Conservation (phyloP, 2,329 filamentous ascomycete species). For the Stemphylium beticola region DNA sequence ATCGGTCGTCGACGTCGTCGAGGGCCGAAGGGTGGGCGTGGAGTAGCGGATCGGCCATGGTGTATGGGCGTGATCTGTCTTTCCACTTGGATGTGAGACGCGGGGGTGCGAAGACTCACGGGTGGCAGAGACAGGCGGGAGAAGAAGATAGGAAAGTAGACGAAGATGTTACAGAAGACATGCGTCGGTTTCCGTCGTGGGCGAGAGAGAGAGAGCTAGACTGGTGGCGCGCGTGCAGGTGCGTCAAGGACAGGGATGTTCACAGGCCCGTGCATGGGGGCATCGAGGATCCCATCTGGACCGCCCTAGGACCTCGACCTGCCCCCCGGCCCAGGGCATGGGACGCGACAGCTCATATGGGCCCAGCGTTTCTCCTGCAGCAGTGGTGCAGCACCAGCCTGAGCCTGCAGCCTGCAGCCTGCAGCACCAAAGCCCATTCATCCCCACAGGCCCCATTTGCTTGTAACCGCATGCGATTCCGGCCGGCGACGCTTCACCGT, state of each 20-base stretch:
- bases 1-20: conserved; percentile 23
- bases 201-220: conserved; percentile 13
- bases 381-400: conserved; percentile 4
- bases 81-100: conserved; percentile 16
- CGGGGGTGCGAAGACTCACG: conserved; percentile 15
- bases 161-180: conserved; percentile 8
- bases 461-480: no score
- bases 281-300: conserved; percentile 12
- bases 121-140: conserved; percentile 11
- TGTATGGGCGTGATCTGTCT: conserved; percentile 10
- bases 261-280: conserved; percentile 3
- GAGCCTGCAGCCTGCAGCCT: conserved; percentile 2
- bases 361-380: conserved; percentile 3
- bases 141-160: conserved; percentile 5
- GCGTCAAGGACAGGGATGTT: conserved; percentile 1
- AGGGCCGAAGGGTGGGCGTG: conserved; percentile 11
- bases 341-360: conserved; percentile 8
- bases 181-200: conserved; percentile 6
- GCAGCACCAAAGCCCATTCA: neutral
- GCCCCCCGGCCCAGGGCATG: conserved; percentile 2
- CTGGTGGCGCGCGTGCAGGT: conserved; percentile 17
- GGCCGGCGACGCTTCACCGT: no score
- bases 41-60: conserved; percentile 27
- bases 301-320: neutral
- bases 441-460: neutral